These are phyloP conservation scores for Tricharina praecox DNA, from an alignment of 495 filamentous ascomycete species.

Conservation along the genomic window DNA sequence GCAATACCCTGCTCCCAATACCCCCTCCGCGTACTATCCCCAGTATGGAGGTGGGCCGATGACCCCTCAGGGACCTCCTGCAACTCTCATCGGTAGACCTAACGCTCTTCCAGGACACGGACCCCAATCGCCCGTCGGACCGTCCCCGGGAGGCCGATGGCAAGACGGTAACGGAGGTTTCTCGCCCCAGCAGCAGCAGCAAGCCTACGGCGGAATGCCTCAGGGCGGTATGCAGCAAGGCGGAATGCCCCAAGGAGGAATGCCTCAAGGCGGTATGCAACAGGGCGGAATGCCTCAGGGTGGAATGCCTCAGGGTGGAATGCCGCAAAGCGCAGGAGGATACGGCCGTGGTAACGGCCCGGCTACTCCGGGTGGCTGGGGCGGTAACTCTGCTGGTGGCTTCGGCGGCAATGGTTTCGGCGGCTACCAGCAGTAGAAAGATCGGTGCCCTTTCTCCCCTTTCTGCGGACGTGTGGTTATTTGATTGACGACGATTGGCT, in stretches of 20 bases:
- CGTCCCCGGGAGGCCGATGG: conserved; percentile 36
- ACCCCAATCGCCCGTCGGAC: conserved; percentile 34
- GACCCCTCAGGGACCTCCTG: conserved; percentile 46
- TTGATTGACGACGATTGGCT: too few relatives aligned
- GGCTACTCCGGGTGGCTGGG: conserved; percentile 60
- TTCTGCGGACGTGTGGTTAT: too few relatives aligned
- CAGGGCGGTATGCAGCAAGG: conserved; percentile 35
- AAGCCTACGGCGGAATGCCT: conserved; percentile 41
- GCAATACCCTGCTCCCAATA: conserved; percentile 46
- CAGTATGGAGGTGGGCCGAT: conserved; percentile 73
- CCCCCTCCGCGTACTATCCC: conserved; percentile 74
- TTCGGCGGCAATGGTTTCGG: conserved; percentile 39
- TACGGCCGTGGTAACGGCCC: conserved; percentile 69
- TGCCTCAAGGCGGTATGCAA: conserved; percentile 37
- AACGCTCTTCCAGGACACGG: conserved; percentile 20
- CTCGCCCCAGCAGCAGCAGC: conserved; percentile 35
- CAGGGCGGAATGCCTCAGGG: conserved; percentile 34
- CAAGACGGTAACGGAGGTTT: conserved; percentile 43
- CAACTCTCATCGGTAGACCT: conserved; percentile 22
- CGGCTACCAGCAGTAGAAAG: conserved; percentile 44
- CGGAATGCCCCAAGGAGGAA: conserved; percentile 48
- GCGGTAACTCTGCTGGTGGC: conserved; percentile 37
- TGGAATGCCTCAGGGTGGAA: conserved; percentile 36
- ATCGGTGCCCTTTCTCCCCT: too few relatives aligned
- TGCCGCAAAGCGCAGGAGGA: conserved; percentile 57